Evolutionary conservation across 2,329 filamentous ascomycete species (phyloP).

Genomic region (Scolecobasidium constrictum): DNA sequence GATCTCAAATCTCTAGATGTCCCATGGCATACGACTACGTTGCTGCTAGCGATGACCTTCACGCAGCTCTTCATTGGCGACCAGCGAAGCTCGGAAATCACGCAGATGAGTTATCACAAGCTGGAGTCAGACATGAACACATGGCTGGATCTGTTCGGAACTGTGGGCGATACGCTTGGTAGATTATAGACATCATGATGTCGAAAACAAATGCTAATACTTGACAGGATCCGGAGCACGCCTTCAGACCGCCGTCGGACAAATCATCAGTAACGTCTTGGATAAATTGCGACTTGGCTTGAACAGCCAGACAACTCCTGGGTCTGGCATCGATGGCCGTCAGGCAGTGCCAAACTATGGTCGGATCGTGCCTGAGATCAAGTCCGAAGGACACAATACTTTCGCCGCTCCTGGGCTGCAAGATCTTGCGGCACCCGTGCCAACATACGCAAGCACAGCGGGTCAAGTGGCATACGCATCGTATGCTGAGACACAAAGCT

Average conservation of each 20-base stretch:
- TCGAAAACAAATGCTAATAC: conserved; percentile 1
- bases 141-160: conserved; percentile 58
- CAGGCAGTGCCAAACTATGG: neutral
- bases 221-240: conserved; percentile 34
- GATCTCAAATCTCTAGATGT: conserved; percentile 61
- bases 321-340: neutral
- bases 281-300: conserved; percentile 14
- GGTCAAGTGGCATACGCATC: conserved; percentile 1
- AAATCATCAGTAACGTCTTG: conserved; percentile 38
- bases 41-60: conserved; percentile 64
- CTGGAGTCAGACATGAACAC: conserved; percentile 56
- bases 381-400: neutral
- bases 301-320: neutral
- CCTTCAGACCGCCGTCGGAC: conserved; percentile 36
- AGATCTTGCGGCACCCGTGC: neutral
- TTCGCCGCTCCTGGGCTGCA: neutral
- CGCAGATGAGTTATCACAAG: conserved; percentile 45
- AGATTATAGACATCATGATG: conserved; percentile 18
- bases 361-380: neutral
- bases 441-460: neutral
- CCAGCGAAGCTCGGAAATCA: conserved; percentile 52
- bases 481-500: neutral
- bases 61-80: conserved; percentile 60
- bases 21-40: conserved; percentile 64
- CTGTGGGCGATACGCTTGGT: conserved; percentile 58